Evolutionary conservation across 2,329 filamentous ascomycete species (phyloP), one percentile per base, ranked within the genome.

Genomic region (Phoma sp.): DNA sequence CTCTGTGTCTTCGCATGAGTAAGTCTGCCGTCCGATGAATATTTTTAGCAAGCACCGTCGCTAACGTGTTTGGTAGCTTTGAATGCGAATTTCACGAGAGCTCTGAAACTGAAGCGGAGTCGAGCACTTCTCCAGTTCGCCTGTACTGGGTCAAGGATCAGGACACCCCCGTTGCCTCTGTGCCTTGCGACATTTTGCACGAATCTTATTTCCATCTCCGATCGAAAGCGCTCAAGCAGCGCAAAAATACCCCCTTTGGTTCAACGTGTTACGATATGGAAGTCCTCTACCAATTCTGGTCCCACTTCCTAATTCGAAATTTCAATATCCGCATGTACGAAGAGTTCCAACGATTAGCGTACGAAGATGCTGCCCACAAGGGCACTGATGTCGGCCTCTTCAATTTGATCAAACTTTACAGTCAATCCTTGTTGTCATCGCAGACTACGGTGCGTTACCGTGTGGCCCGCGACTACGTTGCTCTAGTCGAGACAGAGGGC

Each of bases 281-380:
- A 68, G 80, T 85, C 54, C 81, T 90, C 27, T 91, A 91, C 77
- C 82, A 86, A 60, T 90, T 90, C 77, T 92, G 89, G 88, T 85
- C 86, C 18, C 84, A 88, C 71, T 90, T 89, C 69, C 80, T 92
- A 59, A 82, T 86, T 59, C 82, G 85, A 66, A 87, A 89, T 75
- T 91, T 92, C 82, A 89, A 92, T 73, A 79, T 82, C 54, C 80
- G 79, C 69, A 89, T 93, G 85, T 92, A 92, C 77, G 79, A 84
- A 69, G 89, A 92, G 72, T 91, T 92, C 77, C 84, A 85, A 60
- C 78, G 79, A 65, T 80, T 83, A 70, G 89, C 89, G 50, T 76
- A 87, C 57, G 84, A 87, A 68, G 89, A 92, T 74, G 79, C 82
- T 50, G 72, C 75, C 52, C 73, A 80, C 59, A 78, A 78, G 65